Conservation (phyloP, 73 alveolate species). For the Blepharisma japonicum region DNA sequence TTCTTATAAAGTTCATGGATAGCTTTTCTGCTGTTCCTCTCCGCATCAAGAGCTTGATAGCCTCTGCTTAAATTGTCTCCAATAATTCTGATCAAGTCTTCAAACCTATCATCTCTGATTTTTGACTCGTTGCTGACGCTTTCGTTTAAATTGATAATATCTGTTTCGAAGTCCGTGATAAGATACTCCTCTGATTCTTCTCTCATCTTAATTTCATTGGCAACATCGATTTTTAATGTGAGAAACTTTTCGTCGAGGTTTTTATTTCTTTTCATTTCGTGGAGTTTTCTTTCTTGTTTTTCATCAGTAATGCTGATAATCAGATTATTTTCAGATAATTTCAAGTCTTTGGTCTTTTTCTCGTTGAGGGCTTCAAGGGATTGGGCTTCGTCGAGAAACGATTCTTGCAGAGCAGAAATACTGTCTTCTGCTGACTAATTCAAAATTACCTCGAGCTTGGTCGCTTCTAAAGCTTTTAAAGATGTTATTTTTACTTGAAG, state of each 20-base stretch:
- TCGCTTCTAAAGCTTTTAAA: conserved; percentile 33
- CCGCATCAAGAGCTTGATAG: background rate
- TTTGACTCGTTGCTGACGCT: background rate
- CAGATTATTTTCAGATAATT: conserved; percentile 50
- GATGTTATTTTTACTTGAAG: conserved; percentile 5
- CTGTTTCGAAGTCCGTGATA: background rate
- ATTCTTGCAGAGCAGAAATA: conserved; percentile 41
- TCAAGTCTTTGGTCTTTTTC: conserved; percentile 55
- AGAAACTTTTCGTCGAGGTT: conserved; percentile 54
- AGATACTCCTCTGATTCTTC: conserved; percentile 30
- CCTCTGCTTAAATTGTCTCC: conserved; percentile 21
- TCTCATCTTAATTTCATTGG: conserved; percentile 60
- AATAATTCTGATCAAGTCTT: background rate
- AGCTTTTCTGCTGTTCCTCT: conserved; percentile 23
- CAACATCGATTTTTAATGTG: conserved; percentile 42
- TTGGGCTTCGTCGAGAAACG: conserved; percentile 35
- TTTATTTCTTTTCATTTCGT: conserved; percentile 46
- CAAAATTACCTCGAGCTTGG: conserved; percentile 43
- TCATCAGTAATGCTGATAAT: conserved; percentile 51
- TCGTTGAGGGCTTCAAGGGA: conserved; percentile 47
- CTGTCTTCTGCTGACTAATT: conserved; percentile 33
- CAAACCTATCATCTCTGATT: conserved; percentile 15
- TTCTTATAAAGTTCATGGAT: background rate
- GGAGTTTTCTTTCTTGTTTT: conserved; percentile 53
- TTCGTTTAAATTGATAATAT: conserved; percentile 15